phyloP scores from a whole-genome alignment of 1,284 basidiomycete genomes.

The Cryptococcus sp. region DNA sequence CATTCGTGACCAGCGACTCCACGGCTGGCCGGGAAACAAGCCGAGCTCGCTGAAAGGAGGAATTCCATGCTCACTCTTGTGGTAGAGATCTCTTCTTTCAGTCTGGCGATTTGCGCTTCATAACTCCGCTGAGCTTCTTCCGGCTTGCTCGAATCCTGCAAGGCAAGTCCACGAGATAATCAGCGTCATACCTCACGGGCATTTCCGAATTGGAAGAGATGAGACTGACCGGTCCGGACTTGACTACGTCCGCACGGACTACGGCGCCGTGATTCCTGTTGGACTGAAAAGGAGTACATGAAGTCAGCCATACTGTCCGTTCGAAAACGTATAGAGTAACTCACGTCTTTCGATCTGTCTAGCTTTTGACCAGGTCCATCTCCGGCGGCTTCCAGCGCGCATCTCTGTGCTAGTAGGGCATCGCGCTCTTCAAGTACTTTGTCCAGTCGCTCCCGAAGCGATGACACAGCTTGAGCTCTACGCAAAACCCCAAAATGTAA shows the following conservation, averaged over 20 bases:
- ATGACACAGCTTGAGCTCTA: slow-evolving; percentile 82
- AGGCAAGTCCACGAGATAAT: no score
- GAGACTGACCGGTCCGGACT: slow-evolving; percentile 14
- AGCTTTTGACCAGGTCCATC: slow-evolving; percentile 75
- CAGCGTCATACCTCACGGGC: background rate
- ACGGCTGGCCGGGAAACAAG: background rate
- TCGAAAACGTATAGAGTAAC: slow-evolving; percentile 19
- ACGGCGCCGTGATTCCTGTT: slow-evolving; percentile 89
- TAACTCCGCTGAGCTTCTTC: slow-evolving; percentile 71
- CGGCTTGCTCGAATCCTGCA: slow-evolving; percentile 59
- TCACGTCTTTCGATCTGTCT: slow-evolving; percentile 73
- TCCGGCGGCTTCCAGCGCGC: slow-evolving; percentile 60
- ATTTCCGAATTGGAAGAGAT: background rate
- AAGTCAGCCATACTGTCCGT: slow-evolving; percentile 12
- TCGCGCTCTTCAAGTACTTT: slow-evolving; percentile 85
- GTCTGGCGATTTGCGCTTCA: slow-evolving; percentile 68
- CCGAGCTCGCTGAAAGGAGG: background rate
- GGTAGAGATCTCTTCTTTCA: slow-evolving; percentile 69
- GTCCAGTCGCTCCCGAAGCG: slow-evolving; percentile 80
- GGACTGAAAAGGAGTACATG: slow-evolving; percentile 60
- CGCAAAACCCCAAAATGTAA: background rate
- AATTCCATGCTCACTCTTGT: slow-evolving; percentile 54
- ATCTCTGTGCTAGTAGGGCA: slow-evolving; percentile 61
- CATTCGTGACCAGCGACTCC: slow-evolving; percentile 1
- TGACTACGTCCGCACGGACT: slow-evolving; percentile 45